A percentile compares a stretch with the other conserved stretches of the same genome.
These are phyloP conservation scores for Cladobotryum protrusum DNA, from an alignment of 2,329 filamentous ascomycete genomes.

Conservation along the genomic window DNA sequence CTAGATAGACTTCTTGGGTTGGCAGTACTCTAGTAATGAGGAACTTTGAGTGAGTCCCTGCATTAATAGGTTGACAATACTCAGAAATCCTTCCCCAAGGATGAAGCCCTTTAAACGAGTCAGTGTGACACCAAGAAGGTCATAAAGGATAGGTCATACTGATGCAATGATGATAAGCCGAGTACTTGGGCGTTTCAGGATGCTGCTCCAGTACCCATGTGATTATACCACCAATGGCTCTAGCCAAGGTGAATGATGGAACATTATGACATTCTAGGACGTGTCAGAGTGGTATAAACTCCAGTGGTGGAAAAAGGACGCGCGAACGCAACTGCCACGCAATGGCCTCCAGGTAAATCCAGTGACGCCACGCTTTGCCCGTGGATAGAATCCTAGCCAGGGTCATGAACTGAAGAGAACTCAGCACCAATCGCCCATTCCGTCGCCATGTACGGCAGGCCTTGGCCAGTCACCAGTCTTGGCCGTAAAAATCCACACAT, in stretches of 20 bases:
- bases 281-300: background rate
- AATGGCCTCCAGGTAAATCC: constrained; percentile 86
- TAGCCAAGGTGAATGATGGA: constrained; percentile 86
- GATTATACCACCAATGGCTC: constrained; percentile 69
- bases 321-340: constrained; percentile 81
- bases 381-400: constrained; percentile 56
- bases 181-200: constrained; percentile 53
- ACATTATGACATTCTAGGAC: constrained; percentile 89
- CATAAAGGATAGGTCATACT: constrained; percentile 30
- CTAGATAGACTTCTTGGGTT: background rate
- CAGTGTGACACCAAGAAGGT: background rate
- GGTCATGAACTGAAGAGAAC: constrained; percentile 68
- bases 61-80: constrained; percentile 80
- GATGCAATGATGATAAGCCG: constrained; percentile 82
- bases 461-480: constrained; percentile 82
- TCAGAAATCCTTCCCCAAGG: constrained; percentile 83
- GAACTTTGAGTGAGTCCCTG: constrained; percentile 66
- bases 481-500: constrained; percentile 98
- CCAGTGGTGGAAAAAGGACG: background rate
- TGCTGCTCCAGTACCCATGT: constrained; percentile 72
- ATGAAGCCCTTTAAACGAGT: constrained; percentile 62
- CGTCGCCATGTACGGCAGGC: constrained; percentile 74
- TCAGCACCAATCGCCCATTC: constrained; percentile 72
- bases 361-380: constrained; percentile 60
- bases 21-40: constrained; percentile 52